A percentile compares a stretch with the other conserved stretches of the same genome.
phyloP scores from a whole-genome alignment of 2,329 filamentous ascomycete genomes.

The Elsinoe batatas region DNA sequence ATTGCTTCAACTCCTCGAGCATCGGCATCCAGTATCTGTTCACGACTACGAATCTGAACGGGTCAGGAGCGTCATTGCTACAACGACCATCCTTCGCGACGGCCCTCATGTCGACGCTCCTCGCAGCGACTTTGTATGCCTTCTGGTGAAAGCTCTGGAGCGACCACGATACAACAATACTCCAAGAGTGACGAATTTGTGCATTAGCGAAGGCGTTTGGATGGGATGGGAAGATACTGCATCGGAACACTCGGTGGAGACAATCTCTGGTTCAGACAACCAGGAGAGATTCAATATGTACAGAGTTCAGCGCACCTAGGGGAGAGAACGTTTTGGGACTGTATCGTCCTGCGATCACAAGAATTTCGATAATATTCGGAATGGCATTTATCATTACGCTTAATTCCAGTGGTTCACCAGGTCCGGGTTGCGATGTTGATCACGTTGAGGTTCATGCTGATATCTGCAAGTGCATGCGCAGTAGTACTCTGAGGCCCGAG shows the following conservation, averaged over 20 bases:
- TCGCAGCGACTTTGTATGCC: neutral
- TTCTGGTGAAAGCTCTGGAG: neutral
- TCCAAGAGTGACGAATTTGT: neutral
- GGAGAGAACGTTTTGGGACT: too few relatives aligned
- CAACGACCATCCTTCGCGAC: neutral
- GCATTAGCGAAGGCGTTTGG: neutral
- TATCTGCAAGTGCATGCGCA: too few relatives aligned
- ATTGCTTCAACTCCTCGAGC: slow-evolving; percentile 79
- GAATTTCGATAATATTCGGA: too few relatives aligned
- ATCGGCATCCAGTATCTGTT: slow-evolving; percentile 72
- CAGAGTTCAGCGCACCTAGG: too few relatives aligned
- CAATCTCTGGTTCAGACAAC: neutral
- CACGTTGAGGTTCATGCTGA: too few relatives aligned
- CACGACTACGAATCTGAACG: slow-evolving; percentile 36
- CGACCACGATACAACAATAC: neutral
- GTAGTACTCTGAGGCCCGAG: too few relatives aligned
- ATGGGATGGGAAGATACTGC: neutral
- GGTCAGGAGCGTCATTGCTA: neutral
- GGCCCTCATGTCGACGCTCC: neutral
- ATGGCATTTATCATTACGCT: too few relatives aligned
- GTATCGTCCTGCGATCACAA: too few relatives aligned
- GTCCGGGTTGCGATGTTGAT: too few relatives aligned
- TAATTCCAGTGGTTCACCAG: too few relatives aligned
- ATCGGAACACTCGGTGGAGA: neutral
- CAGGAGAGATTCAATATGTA: neutral